phyloP scores from a whole-genome alignment of 1,139 yeast genomes.

The Pichia sp. region DNA sequence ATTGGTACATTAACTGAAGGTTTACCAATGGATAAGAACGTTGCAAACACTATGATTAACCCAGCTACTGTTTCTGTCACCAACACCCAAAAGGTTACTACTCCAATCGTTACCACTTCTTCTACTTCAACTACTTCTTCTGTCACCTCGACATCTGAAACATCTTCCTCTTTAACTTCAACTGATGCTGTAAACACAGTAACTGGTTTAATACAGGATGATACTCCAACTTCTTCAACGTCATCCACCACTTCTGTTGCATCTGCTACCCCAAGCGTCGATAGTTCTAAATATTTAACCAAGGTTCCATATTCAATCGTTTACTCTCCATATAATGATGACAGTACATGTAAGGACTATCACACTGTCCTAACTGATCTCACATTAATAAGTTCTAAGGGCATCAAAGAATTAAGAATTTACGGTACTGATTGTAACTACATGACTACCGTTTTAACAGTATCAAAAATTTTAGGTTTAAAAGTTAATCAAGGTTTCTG shows the following conservation, averaged over 20 bases:
- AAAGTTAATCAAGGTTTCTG: conserved; percentile 83
- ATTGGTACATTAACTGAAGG: conserved; percentile 17
- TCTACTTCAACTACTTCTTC: conserved; percentile 12
- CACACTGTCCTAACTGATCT: conserved; percentile 56
- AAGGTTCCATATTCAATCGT: conserved; percentile 29
- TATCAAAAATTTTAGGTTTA: conserved; percentile 54
- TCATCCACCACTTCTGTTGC: conserved; percentile 13
- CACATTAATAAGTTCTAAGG: conserved; percentile 48
- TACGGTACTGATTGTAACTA: conserved; percentile 86
- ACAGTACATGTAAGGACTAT: conserved; percentile 59
- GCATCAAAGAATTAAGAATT: conserved; percentile 60
- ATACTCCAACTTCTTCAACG: background rate
- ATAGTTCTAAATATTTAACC: conserved; percentile 19
- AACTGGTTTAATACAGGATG: background rate
- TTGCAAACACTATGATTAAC: conserved; percentile 14
- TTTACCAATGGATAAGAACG: conserved; percentile 25
- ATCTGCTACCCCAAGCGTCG: conserved; percentile 10
- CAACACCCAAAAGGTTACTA: conserved; percentile 12
- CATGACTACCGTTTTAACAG: conserved; percentile 58
- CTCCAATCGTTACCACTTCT: conserved; percentile 17
- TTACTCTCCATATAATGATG: conserved; percentile 75
- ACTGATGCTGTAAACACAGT: background rate
- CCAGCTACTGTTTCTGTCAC: conserved; percentile 19
- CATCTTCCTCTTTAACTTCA: conserved; percentile 9
- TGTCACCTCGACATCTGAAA: conserved; percentile 8